A percentile compares a stretch with the other conserved stretches of the same genome.
Conservation (phyloP, 192 early-diverging fungal genomes). For the Coemansia sp. region DNA sequence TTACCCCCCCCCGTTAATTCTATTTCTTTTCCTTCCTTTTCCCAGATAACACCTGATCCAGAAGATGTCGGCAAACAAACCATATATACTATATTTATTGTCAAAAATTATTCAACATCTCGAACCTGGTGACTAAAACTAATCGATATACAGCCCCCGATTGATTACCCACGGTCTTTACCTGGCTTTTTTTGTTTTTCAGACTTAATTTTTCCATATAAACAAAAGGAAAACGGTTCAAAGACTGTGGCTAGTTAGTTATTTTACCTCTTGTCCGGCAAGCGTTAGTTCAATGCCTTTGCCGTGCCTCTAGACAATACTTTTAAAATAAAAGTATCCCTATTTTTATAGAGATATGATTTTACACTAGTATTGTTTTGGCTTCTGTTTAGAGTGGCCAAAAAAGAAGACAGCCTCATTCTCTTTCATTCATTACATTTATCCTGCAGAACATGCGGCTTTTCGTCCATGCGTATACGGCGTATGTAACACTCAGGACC, state of each 20-base stretch:
- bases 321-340: background rate
- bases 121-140: no score
- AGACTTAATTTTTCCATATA: no score
- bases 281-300: background rate
- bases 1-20: background rate
- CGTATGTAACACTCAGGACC: background rate
- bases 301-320: background rate
- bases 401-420: background rate
- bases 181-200: no score
- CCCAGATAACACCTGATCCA: background rate
- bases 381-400: background rate
- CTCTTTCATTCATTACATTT: background rate
- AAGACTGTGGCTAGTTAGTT: background rate
- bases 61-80: background rate
- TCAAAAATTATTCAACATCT: no score
- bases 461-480: background rate
- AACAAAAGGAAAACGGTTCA: no score
- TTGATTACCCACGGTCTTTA: no score
- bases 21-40: background rate
- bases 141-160: no score
- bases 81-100: no score
- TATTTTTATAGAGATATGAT: background rate
- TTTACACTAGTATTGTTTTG: background rate
- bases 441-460: constrained; percentile 4
- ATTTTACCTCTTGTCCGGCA: background rate